Conservation (phyloP, 1,284 basidiomycete species). For the Puccinia triticina region DNA sequence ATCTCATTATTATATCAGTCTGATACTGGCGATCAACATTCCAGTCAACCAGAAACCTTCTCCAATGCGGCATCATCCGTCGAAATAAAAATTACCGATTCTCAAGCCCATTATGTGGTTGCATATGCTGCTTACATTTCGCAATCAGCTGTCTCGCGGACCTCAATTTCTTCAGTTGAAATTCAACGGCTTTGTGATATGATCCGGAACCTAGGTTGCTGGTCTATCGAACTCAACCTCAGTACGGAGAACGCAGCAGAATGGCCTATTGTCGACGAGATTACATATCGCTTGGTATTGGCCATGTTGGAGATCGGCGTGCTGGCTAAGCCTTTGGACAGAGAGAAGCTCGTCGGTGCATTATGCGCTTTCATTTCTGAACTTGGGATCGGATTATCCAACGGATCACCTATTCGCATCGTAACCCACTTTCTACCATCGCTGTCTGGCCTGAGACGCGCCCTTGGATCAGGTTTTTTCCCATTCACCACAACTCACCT, state of each 20-base stretch:
- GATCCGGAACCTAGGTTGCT: constrained; percentile 20
- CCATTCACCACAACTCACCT: constrained; percentile 38
- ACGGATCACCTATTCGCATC: constrained; percentile 24
- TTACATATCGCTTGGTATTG: constrained; percentile 39
- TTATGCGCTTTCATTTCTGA: constrained; percentile 28
- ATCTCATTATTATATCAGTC: constrained; percentile 16
- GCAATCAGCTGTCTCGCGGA: constrained; percentile 34
- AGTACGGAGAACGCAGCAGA: constrained; percentile 41
- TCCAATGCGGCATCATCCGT: neutral
- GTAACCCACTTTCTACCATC: constrained; percentile 48
- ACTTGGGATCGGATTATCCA: constrained; percentile 16
- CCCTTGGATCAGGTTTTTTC: constrained; percentile 35
- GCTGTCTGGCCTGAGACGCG: constrained; percentile 42
- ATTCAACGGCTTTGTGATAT: constrained; percentile 32
- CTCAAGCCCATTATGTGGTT: constrained; percentile 41
- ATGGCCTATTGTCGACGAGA: constrained; percentile 46
- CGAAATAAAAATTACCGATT: constrained; percentile 35
- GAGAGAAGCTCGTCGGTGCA: constrained; percentile 26
- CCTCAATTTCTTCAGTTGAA: constrained; percentile 7
- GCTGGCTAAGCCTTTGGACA: constrained; percentile 1
- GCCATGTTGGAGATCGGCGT: constrained; percentile 40
- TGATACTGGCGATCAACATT: neutral
- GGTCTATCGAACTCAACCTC: constrained; percentile 35
- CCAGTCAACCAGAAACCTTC: neutral
- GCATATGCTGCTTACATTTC: constrained; percentile 48